Evolutionary conservation across 352 stramenopile genomes (phyloP), one percentile per base, ranked within the genome.

Genomic region (Blastocystis sp.): DNA sequence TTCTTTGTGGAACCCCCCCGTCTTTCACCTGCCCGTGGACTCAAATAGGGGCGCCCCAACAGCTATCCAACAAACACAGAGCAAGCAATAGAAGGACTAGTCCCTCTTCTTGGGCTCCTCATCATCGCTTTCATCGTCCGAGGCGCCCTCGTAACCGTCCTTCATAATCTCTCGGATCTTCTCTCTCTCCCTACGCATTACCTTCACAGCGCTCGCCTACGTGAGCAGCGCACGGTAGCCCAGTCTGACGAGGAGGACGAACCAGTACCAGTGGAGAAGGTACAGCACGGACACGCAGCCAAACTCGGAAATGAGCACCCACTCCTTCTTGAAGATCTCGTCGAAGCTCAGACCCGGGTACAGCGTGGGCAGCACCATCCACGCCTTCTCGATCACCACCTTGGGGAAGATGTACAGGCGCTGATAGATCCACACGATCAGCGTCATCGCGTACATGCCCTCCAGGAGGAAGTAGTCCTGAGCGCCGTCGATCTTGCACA

Each of bases 71-170:
- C 24, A 45, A 76, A 17, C 42, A 57, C n/a, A 60, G 28, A 76
- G 42, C n/a, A 19, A 24, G 6, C 4, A 54, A 3, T 28, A 71
- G 14, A 82, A 82, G 24, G 24, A 82, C 28, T 82, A n/a, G 21
- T 70, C 19, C 34, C 70, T 82, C 24, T 40, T 68, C 70, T 68
- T 69, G 34, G 24, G 21, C 9, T 74, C 63, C 45, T 74, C 45
- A 34, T 77, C 62, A 7, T 74, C 52, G 6, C 43, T 65, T 38
- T 88, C 78, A 11, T 28, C 62, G 43, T 88, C 78, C 57, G 64
- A 79, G n/a, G 63, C 78, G 59, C 78, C 78, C 43, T 88, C 78
- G 43, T 88, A 88, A 17, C 78, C 78, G 17, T 88, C 65, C 68
- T 88, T 88, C 21, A 61, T 65, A 28, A 88, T 52, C 42, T 76